phyloP scores from a whole-genome alignment of 2,329 filamentous ascomycete species.

The Myriosclerotinia curreyana region DNA sequence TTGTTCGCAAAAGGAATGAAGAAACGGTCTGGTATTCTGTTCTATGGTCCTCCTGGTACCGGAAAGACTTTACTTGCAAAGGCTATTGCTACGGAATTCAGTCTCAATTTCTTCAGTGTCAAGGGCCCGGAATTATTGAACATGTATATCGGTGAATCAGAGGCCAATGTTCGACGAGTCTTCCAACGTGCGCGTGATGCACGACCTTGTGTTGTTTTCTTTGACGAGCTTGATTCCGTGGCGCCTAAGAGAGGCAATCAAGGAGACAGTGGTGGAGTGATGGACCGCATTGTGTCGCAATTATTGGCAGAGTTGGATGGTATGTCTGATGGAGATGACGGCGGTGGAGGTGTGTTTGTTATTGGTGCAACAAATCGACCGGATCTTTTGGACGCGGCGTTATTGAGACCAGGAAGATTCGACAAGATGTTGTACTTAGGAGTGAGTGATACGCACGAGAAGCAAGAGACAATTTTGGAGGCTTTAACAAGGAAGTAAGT shows the following conservation, averaged over 20 bases:
- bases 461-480: slow-evolving; percentile 91
- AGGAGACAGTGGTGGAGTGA: slow-evolving; percentile 93
- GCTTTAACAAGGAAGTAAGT: slow-evolving; percentile 87
- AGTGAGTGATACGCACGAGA: slow-evolving; percentile 93
- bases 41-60: slow-evolving; percentile 87
- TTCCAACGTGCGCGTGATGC: slow-evolving; percentile 86
- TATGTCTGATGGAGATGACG: slow-evolving; percentile 90
- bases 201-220: slow-evolving; percentile 86
- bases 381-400: slow-evolving; percentile 84
- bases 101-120: slow-evolving; percentile 90
- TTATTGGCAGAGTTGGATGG: slow-evolving; percentile 92
- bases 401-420: slow-evolving; percentile 86
- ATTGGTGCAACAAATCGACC: slow-evolving; percentile 95
- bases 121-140: slow-evolving; percentile 90
- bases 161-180: slow-evolving; percentile 85
- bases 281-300: slow-evolving; percentile 96
- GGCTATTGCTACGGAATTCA: slow-evolving; percentile 90
- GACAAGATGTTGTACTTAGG: slow-evolving; percentile 99
- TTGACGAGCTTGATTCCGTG: slow-evolving; percentile 89
- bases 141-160: slow-evolving; percentile 95
- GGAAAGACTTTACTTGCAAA: slow-evolving; percentile 92
- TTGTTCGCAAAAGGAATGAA: slow-evolving; percentile 97
- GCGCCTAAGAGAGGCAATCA: slow-evolving; percentile 96
- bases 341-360: slow-evolving; percentile 83
- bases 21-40: slow-evolving; percentile 89